phyloP scores from a whole-genome alignment of 2,329 filamentous ascomycete genomes.

The Pseudogymnoascus sp. region DNA sequence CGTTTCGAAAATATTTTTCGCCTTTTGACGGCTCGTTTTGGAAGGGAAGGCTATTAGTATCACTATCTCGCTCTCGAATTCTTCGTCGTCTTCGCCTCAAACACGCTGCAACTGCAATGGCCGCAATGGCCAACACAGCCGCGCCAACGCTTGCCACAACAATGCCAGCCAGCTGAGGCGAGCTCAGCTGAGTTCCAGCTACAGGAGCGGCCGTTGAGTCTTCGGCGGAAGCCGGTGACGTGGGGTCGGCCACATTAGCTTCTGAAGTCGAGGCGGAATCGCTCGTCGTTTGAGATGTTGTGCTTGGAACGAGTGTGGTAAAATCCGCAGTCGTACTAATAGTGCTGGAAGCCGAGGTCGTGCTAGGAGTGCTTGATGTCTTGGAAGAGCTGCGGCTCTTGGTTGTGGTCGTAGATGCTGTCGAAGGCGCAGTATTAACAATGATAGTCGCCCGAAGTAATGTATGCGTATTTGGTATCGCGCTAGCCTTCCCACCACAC shows the following conservation, averaged over 20 bases:
- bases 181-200: conserved; percentile 23
- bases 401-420: conserved; percentile 15
- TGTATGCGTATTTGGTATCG: conserved; percentile 48
- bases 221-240: not conserved
- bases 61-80: conserved; percentile 23
- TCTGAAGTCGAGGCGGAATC: not conserved
- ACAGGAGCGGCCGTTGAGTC: not conserved
- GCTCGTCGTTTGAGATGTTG: conserved; percentile 13
- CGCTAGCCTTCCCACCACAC: conserved; percentile 43
- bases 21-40: conserved; percentile 21
- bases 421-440: conserved; percentile 26
- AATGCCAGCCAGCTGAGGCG: conserved; percentile 48
- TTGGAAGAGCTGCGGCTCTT: conserved; percentile 7
- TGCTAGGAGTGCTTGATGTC: conserved; percentile 12
- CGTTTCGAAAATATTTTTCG: conserved; percentile 14
- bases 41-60: conserved; percentile 22
- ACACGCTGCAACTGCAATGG: conserved; percentile 33
- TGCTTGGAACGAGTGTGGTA: conserved; percentile 14
- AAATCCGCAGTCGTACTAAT: conserved; percentile 15
- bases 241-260: not conserved
- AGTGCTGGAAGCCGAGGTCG: conserved; percentile 14
- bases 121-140: conserved; percentile 38
- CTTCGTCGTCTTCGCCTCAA: conserved; percentile 27
- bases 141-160: conserved; percentile 44
- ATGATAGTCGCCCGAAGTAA: conserved; percentile 50